Evolutionary conservation across 2,329 filamentous ascomycete species (phyloP).

Genomic region (Calonectria montana): DNA sequence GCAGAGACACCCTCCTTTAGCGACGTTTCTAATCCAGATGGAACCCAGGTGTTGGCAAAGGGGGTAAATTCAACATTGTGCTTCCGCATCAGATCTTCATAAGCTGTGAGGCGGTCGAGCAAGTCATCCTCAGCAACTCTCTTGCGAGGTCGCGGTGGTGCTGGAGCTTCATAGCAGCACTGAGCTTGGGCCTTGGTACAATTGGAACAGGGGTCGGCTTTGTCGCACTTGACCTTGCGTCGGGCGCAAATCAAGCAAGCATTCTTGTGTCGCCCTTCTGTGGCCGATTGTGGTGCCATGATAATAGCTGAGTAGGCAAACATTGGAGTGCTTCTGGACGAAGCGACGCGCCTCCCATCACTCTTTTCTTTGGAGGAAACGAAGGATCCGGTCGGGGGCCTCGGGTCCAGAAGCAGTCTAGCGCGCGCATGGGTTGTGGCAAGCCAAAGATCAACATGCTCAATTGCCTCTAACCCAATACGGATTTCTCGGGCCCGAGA

Average conservation of each 20-base stretch:
- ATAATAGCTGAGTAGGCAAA: not conserved
- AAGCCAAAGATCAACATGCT: accelerated
- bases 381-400: not conserved
- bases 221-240: constrained; percentile 52
- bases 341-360: not conserved
- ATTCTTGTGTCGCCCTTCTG: constrained; percentile 18
- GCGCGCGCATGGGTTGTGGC: not conserved
- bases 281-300: not conserved
- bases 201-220: constrained; percentile 55
- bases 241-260: constrained; percentile 36
- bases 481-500: not conserved
- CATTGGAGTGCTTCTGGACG: not conserved
- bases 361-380: not conserved
- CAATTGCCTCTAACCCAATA: not conserved
- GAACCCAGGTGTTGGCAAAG: constrained; percentile 40
- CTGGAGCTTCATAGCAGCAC: constrained; percentile 40
- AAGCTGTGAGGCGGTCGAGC: constrained; percentile 33
- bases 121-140: constrained; percentile 43
- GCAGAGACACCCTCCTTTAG: not conserved
- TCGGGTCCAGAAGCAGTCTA: not conserved
- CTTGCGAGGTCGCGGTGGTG: constrained; percentile 39
- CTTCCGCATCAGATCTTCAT: constrained; percentile 44
- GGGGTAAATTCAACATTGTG: constrained; percentile 38
- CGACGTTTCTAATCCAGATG: constrained; percentile 23
- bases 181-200: constrained; percentile 50